These are phyloP conservation scores for Ambrosia hybrid DNA, from an alignment of 140 eudicot species.

Conservation along the genomic window DNA sequence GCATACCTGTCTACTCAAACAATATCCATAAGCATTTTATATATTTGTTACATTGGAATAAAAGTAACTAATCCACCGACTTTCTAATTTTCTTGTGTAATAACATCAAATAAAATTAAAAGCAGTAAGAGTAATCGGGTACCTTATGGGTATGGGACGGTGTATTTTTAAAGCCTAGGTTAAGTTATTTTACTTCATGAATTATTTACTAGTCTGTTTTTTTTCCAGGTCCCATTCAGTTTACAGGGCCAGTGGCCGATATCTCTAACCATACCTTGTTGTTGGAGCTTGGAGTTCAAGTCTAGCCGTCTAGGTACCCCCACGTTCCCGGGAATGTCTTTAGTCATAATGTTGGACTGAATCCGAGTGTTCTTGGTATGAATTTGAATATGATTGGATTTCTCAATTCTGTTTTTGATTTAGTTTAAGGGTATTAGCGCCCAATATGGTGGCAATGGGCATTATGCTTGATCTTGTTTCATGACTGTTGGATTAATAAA, in stretches of 20 bases:
- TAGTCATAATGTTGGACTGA: background rate
- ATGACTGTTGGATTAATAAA: constrained; percentile 11
- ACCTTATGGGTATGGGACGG: too few relatives aligned
- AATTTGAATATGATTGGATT: constrained; percentile 17
- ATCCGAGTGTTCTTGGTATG: constrained; percentile 9
- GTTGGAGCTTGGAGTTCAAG: constrained; percentile 75
- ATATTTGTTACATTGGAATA: too few relatives aligned
- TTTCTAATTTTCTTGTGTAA: too few relatives aligned
- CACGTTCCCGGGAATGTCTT: background rate
- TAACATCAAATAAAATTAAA: too few relatives aligned
- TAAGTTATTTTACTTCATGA: background rate
- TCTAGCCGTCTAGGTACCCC: constrained; percentile 30
- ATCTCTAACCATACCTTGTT: constrained; percentile 60
- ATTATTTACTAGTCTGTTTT: background rate
- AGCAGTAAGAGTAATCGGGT: too few relatives aligned
- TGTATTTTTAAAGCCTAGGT: background rate
- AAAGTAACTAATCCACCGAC: too few relatives aligned
- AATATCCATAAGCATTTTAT: too few relatives aligned
- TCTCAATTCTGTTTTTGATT: background rate
- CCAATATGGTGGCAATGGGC: constrained; percentile 3
- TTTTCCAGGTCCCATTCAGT: constrained; percentile 76
- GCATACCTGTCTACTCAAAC: too few relatives aligned
- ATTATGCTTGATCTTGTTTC: too few relatives aligned
- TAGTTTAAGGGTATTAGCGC: constrained; percentile 12
- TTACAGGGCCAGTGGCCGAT: constrained; percentile 61